phyloP scores from a whole-genome alignment of 2,329 filamentous ascomycete genomes.

The Penicillium freii region DNA sequence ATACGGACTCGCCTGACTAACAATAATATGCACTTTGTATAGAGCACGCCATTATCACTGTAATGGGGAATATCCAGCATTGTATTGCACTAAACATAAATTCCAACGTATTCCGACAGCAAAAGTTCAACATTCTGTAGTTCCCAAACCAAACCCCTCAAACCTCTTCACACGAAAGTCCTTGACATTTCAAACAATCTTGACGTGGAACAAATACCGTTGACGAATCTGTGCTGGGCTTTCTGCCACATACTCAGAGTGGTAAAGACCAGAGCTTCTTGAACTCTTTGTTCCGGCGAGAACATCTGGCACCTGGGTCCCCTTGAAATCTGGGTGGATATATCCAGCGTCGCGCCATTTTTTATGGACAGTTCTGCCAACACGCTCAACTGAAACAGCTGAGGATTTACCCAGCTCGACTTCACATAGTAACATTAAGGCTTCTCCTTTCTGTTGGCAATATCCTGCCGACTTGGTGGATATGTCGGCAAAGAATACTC shows the following conservation, averaged over 20 bases:
- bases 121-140: not conserved
- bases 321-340: constrained; percentile 11
- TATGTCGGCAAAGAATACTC: constrained; percentile 18
- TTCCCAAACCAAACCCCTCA: not conserved
- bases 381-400: not conserved
- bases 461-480: constrained; percentile 13
- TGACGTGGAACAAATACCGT: constrained; percentile 38
- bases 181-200: constrained; percentile 18
- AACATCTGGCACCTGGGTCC: constrained; percentile 10
- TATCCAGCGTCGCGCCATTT: constrained; percentile 12
- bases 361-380: not conserved
- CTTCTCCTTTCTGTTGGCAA: not conserved
- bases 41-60: too few relatives aligned
- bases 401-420: constrained; percentile 11
- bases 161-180: not conserved
- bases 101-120: not conserved
- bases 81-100: not conserved
- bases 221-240: constrained; percentile 42
- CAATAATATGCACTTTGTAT: too few relatives aligned
- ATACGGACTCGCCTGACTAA: too few relatives aligned
- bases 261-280: rapidly evolving
- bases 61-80: not conserved
- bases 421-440: constrained; percentile 18
- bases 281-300: not conserved
- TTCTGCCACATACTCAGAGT: constrained; percentile 44